Evolutionary conservation across 345 rosid species (phyloP), one percentile per base, ranked within the genome.

Genomic region (Toxicodendron radicans): DNA sequence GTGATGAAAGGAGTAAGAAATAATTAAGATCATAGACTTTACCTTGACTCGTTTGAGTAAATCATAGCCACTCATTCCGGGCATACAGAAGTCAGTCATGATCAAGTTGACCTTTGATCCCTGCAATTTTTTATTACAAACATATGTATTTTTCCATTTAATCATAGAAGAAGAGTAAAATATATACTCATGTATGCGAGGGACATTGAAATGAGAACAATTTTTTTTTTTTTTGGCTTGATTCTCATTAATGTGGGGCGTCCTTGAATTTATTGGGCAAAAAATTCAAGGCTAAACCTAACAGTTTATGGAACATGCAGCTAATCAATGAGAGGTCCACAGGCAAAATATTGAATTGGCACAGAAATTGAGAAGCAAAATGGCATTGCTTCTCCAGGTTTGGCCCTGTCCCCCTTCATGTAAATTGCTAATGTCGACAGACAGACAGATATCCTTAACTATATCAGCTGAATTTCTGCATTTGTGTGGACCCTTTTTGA

Each of bases 81-180:
- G 98, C 98, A 89, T 93, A 65, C 89, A 87, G 68, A 84, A 93
- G 78, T 93, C 98, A 8, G 98, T 93, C 82, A 93, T 91, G 75
- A 93, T 89, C 84, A 91, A 80, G 82, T 89, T 89, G 70, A 91
- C 92, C 68, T 88, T 90, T 66, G 79, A 75, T 23, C 81, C 94
- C 90, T 85, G 79, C 63, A 66, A 57, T 38, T 1, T 56, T 60
- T 41, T 1, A n/a, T 46, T 1, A 58, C 9, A 35, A 8, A 30
- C 16, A 30, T 9, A 5, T 27, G 1, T 27, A 0, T 24, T 27
- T 27, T 27, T 27, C 30, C 30, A 27, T 27, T 27, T 27, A 27
- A 27, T 27, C 30, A 27, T 27, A 27, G 30, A 27, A 27, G 1
- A 27, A 27, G 30, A 27, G 30, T 27, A 27, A 27, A 27, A 27